A percentile compares a stretch with the other conserved stretches of the same genome.
Evolutionary conservation across 306 rosid species (phyloP).

Genomic region (Argentina anserina): DNA sequence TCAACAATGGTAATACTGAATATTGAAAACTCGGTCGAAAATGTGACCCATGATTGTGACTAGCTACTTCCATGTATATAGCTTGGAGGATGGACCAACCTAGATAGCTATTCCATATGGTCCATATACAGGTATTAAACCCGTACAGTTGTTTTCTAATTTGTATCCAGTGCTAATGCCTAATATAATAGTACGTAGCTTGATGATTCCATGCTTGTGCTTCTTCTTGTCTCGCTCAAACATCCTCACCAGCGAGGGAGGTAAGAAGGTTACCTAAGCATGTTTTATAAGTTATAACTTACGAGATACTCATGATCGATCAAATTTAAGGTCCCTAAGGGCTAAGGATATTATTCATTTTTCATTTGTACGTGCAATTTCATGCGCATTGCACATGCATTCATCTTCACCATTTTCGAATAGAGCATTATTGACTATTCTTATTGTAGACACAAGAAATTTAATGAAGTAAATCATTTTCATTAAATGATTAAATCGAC

Average conservation of each 20-base stretch:
- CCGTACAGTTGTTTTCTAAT: background rate
- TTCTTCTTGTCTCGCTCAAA: background rate
- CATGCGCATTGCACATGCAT: conserved; percentile 8
- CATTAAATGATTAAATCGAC: too few species aligned
- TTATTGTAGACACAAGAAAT: too few species aligned
- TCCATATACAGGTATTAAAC: background rate
- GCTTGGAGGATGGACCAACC: background rate
- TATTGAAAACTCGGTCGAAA: background rate
- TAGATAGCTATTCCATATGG: too few species aligned
- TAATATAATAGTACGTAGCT: background rate
- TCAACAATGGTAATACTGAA: background rate
- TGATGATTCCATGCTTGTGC: background rate
- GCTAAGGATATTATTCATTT: background rate
- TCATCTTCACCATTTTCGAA: background rate
- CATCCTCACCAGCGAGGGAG: background rate
- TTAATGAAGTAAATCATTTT: too few species aligned
- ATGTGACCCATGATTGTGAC: background rate
- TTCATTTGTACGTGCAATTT: conserved; percentile 10
- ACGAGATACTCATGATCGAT: conserved; percentile 7
- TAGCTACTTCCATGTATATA: background rate
- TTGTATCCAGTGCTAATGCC: background rate
- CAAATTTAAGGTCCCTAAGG: conserved; percentile 3
- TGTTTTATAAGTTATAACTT: background rate
- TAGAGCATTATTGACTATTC: background rate
- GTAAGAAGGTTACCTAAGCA: background rate